Evolutionary conservation across 2,329 filamentous ascomycete genomes (phyloP), one percentile per base, ranked within the genome.

Genomic region (Aspergillus sp.): DNA sequence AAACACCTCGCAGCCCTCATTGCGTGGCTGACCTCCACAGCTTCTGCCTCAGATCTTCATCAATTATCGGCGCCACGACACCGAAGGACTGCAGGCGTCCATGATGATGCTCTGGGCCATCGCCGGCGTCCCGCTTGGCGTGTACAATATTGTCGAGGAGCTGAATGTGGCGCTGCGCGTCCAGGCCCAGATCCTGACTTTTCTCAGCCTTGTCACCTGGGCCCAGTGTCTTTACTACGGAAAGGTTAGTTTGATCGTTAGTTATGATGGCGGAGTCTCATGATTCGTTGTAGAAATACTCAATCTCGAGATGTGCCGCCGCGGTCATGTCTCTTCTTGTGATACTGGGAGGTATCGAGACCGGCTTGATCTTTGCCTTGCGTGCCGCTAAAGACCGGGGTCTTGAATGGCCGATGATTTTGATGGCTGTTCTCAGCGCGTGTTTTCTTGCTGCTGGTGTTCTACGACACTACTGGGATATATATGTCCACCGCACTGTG

Each of bases 71-170:
- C 79, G 87, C 1, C 86, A 89, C 68, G 80, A 88, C 75, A 86
- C 86, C 1, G 82, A 78, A 0, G 87, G 87, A 0, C 77, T 90
- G 0, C 86, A 89, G 50, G 81, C 84, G 0, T 84, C 84, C 0
- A 89, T 90, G 87, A 90, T 90, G 86, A 82, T 90, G 69, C 78
- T 89, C 2, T 90, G 87, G 67, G 66, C 67, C 82, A 85, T 86
- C 0, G 87, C 87, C 1, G 87, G 87, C 0, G 83, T 90, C 0
- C 87, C 87, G 0, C 76, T 90, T 0, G 88, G 87, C 2, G 81
- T 84, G 12, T 85, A 85, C 69, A 84, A 84, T 62, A 83, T 84
- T 37, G 80, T 81, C 1, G 75, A 79, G 52, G 66, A 78, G 15
- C 82, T 83, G 72, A 84, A 82, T 59, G 66, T 84, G 41, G 81